A percentile compares a stretch with the other conserved stretches of the same genome.
These are phyloP conservation scores for Aaosphaeria arxii DNA, from an alignment of 2,329 filamentous ascomycete genomes.

Conservation along the genomic window DNA sequence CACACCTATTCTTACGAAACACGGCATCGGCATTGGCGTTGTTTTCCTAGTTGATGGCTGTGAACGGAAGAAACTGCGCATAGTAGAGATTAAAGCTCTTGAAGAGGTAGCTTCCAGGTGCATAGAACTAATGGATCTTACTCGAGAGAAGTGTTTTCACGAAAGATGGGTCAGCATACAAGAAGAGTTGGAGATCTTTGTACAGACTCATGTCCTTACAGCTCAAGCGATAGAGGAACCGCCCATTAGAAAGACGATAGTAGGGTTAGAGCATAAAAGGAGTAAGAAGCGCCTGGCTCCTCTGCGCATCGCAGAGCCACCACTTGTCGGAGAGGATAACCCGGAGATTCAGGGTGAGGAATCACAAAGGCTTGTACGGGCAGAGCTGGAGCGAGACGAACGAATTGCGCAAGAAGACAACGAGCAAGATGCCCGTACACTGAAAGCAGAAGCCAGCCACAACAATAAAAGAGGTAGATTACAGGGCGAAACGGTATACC, in stretches of 20 bases:
- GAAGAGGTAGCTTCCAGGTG: not conserved
- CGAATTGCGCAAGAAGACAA: not conserved
- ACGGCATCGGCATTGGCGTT: conserved; percentile 8
- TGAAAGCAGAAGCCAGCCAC: not conserved
- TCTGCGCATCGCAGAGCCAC: not conserved
- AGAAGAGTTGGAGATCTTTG: not conserved
- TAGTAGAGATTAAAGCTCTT: not conserved
- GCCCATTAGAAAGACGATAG: not conserved
- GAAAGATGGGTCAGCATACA: not conserved
- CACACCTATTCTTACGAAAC: conserved; percentile 5
- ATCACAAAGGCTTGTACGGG: not conserved
- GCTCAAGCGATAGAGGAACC: not conserved
- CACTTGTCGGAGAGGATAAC: not conserved
- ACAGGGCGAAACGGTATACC: not conserved
- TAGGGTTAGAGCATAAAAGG: not conserved
- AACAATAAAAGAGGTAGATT: not conserved
- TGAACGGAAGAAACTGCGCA: conserved; percentile 1
- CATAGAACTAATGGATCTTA: not conserved
- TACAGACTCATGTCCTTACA: not conserved
- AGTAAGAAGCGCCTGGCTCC: not conserved
- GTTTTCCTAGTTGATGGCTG: conserved; percentile 8
- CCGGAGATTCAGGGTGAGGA: not conserved
- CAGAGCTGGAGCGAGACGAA: not conserved
- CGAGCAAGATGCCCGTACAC: not conserved
- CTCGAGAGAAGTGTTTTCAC: not conserved